Conservation (phyloP, 768 basidiomycete species). For the Myochromella boudieri region DNA sequence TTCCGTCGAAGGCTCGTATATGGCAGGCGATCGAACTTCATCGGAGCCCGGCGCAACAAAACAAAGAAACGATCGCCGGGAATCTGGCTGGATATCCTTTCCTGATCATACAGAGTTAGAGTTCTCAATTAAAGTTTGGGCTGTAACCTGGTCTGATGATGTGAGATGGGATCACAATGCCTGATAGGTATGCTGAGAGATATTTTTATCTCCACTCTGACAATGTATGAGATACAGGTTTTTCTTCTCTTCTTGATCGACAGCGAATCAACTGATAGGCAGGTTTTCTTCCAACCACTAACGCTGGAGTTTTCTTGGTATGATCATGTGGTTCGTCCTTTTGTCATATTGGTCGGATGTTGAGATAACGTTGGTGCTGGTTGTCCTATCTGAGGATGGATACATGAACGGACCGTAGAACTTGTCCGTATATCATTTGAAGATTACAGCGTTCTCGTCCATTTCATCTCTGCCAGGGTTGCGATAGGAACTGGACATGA, state of each 20-base stretch:
- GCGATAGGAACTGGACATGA: no score
- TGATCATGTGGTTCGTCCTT: not conserved
- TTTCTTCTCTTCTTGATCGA: constrained; percentile 8
- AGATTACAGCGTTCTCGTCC: no score
- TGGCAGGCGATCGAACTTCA: not conserved
- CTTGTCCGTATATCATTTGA: no score
- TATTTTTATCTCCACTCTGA: constrained; percentile 1
- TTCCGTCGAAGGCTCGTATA: not conserved
- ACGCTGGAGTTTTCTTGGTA: not conserved
- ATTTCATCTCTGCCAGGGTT: no score
- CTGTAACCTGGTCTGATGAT: not conserved
- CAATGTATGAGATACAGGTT: not conserved
- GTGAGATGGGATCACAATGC: constrained; percentile 10
- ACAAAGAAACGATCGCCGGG: not conserved
- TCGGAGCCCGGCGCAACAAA: not conserved
- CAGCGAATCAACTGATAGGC: constrained; percentile 3
- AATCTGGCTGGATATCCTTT: not conserved
- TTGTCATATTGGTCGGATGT: not conserved
- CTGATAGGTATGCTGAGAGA: not conserved
- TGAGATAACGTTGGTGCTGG: no score
- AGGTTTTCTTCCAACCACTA: constrained; percentile 1
- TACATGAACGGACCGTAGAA: no score
- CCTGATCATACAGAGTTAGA: constrained; percentile 3
- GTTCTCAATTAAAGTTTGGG: constrained; percentile 12
- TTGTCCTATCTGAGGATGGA: no score